These are phyloP conservation scores for Lipomyces oligophaga DNA, from an alignment of 805 yeast species.

Conservation along the genomic window DNA sequence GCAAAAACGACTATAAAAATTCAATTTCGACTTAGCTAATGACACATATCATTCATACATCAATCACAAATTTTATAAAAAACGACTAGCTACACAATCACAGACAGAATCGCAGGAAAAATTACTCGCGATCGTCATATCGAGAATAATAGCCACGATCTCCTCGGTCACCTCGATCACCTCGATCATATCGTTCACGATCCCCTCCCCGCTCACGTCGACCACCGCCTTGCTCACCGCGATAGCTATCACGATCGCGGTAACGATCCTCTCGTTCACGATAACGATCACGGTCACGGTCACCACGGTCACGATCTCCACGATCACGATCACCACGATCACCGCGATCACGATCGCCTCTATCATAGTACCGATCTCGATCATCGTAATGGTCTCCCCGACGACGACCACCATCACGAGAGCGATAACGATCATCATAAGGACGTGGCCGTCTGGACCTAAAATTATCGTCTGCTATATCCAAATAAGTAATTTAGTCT, in stretches of 20 bases:
- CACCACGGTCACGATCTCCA: slow-evolving; percentile 9
- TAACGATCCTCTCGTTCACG: slow-evolving; percentile 10
- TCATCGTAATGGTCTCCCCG: slow-evolving; percentile 19
- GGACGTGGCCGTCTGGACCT: slow-evolving; percentile 9
- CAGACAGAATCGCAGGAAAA: not conserved
- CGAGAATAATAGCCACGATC: slow-evolving; percentile 19
- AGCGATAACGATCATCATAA: slow-evolving; percentile 20
- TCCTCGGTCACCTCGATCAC: slow-evolving; percentile 3
- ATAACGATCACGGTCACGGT: slow-evolving; percentile 8
- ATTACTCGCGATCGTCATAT: slow-evolving; percentile 9
- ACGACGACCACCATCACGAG: slow-evolving; percentile 23
- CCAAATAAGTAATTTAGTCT: not conserved
- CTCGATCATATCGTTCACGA: not conserved
- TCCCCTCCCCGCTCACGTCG: not conserved
- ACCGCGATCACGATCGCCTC: slow-evolving; percentile 16
- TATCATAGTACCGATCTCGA: slow-evolving; percentile 18
- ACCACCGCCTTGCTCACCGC: slow-evolving; percentile 2
- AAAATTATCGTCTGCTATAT: slow-evolving; percentile 3
- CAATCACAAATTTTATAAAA: no score
- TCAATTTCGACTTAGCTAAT: no score
- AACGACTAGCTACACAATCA: not conserved
- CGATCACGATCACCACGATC: slow-evolving; percentile 14
- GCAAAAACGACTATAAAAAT: no score
- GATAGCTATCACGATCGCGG: slow-evolving; percentile 9
- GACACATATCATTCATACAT: no score